Conservation (phyloP, 164 flowering plant species). For the Berberis vulgaris region DNA sequence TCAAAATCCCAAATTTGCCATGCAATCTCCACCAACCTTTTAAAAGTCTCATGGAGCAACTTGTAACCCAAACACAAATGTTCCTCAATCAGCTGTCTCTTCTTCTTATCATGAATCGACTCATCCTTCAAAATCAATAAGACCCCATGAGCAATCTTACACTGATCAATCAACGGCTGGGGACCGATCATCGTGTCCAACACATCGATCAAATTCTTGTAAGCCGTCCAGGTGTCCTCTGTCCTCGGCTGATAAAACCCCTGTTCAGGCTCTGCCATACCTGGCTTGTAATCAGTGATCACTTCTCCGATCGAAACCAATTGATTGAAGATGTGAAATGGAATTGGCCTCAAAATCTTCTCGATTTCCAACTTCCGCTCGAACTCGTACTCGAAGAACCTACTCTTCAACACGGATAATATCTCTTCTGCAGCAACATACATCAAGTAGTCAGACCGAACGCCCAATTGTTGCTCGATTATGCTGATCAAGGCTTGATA, state of each 20-base stretch:
- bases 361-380: not conserved
- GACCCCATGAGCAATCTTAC: slow-evolving; percentile 2
- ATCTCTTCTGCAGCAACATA: slow-evolving; percentile 8
- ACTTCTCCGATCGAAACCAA: not conserved
- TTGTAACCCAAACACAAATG: no score
- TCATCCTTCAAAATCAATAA: slow-evolving; percentile 3
- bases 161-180: not conserved
- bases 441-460: not conserved
- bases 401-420: slow-evolving; percentile 2
- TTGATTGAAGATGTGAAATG: slow-evolving; percentile 1
- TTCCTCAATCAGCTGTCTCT: not conserved
- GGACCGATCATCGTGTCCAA: not conserved
- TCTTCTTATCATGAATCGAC: not conserved
- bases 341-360: not conserved
- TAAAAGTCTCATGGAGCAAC: no score
- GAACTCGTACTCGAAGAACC: not conserved
- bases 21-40: no score
- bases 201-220: not conserved
- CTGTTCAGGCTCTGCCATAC: not conserved
- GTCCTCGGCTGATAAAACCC: slow-evolving; percentile 6
- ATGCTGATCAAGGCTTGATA: slow-evolving; percentile 5
- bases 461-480: slow-evolving; percentile 1
- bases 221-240: not conserved
- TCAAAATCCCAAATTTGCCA: no score
- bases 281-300: slow-evolving; percentile 7